Percentiles rank a stretch among this genome's conserved stretches.
Evolutionary conservation across 371 early-diverging fungal genomes (phyloP).

Genomic region (Catenaria anguillulae): DNA sequence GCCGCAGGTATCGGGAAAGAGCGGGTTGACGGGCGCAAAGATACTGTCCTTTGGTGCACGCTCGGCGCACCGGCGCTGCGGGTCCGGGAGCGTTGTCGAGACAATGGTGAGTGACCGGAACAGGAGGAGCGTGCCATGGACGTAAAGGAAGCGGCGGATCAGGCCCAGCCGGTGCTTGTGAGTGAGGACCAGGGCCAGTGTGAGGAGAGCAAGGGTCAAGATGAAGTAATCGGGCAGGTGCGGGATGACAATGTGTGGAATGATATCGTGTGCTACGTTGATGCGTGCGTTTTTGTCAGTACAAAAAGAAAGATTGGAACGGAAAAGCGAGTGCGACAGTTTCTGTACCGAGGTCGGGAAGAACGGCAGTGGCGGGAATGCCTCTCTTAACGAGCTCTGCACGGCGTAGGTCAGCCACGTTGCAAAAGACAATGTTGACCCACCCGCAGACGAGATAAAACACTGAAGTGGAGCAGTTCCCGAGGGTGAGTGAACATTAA

Average conservation of each 20-base stretch:
- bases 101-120: neutral
- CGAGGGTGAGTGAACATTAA: neutral
- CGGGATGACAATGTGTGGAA: neutral
- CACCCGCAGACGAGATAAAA: neutral
- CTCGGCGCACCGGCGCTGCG: neutral
- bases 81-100: neutral
- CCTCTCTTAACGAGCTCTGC: neutral
- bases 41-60: neutral
- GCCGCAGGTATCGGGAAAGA: neutral
- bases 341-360: slow-evolving; percentile 4
- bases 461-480: slow-evolving; percentile 2
- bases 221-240: slow-evolving; percentile 5
- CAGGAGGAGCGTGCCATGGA: slow-evolving; percentile 3
- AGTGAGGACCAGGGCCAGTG: neutral
- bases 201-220: neutral
- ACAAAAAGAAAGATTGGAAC: neutral
- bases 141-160: slow-evolving; percentile 1
- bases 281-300: neutral
- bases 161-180: slow-evolving; percentile 4
- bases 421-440: slow-evolving; percentile 5
- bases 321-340: neutral
- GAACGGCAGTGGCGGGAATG: neutral
- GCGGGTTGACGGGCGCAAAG: neutral
- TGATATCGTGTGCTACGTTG: neutral
- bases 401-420: slow-evolving; percentile 4